Evolutionary conservation across 768 basidiomycete species (phyloP), one percentile per base, ranked within the genome.

Genomic region (Hypholoma sublateritium): DNA sequence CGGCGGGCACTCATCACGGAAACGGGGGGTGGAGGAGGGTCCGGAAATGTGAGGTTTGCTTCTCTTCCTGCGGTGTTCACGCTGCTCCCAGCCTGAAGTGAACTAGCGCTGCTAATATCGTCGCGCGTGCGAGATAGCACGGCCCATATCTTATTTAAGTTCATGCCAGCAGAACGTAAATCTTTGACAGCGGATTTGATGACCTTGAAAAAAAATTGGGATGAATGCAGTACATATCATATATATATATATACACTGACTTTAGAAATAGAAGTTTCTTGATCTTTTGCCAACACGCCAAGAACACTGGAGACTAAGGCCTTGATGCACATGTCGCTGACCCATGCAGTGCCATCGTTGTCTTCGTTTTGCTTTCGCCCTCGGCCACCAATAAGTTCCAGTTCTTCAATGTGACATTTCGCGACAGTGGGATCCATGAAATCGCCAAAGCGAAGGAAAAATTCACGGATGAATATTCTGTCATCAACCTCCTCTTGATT

Each of bases 401-500:
- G 70, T 57, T 91, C 87, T 45, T 87, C 83, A 4, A 87, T 67
- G 53, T 85, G 80, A 2, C 69, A 58, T 59, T 78, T 76, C 47
- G 82, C 67, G 41, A 72, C 64, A 13, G 63, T 48, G 11, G 75
- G 75, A 24, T 83, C 81, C 61, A 86, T 68, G 14, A 82, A 54
- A 25, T 75, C 72, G 1, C 76, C 74, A 60, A 92, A 92, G 34
- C 91, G 80, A 46, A 88, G 65, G 11, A 82, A 66, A 66, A 91
- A 93, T 69, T 93, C 91, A 55, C 91, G 84, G 42, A 92, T 86
- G 61, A 83, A 74, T 46, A 92, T 80, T 9, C 90, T 84, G 24
- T 79, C 76, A 59, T 88, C 78, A 1, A 79, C 83, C 39, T 82
- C 80, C 0, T 73, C 64, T 37, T 74, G 71, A 5, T 75, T 70